Conservation (phyloP, 1,284 basidiomycete genomes). For the Wolfiporia cocos region DNA sequence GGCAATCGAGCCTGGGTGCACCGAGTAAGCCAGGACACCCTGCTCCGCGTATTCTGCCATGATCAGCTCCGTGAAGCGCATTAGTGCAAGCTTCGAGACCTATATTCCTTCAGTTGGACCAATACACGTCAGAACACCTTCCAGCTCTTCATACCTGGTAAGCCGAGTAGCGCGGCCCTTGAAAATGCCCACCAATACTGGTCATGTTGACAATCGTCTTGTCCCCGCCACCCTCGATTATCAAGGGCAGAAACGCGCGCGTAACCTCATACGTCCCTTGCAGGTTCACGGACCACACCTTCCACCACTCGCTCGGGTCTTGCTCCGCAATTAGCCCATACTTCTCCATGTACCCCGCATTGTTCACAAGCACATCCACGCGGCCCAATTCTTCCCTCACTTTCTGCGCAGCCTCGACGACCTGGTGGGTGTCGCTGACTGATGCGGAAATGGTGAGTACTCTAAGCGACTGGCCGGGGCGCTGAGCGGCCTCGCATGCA, state of each 20-base stretch:
- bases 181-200: background rate
- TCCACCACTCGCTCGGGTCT: slow-evolving; percentile 11
- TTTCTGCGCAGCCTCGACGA: slow-evolving; percentile 5
- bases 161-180: background rate
- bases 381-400: slow-evolving; percentile 5
- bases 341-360: slow-evolving; percentile 11
- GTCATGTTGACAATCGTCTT: slow-evolving; percentile 3
- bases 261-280: slow-evolving; percentile 7
- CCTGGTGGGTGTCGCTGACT: slow-evolving; percentile 1
- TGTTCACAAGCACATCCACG: slow-evolving; percentile 7
- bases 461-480: slow-evolving; percentile 1
- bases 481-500: slow-evolving; percentile 5
- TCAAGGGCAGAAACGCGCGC: slow-evolving; percentile 3
- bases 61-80: slow-evolving; percentile 12
- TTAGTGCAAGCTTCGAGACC: slow-evolving; percentile 10
- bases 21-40: slow-evolving; percentile 7
- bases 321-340: slow-evolving; percentile 5
- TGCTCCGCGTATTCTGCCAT: slow-evolving; percentile 8
- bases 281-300: slow-evolving; percentile 6
- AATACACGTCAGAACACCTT: background rate
- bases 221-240: slow-evolving; percentile 3
- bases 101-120: background rate
- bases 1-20: slow-evolving; percentile 9
- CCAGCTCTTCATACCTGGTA: slow-evolving; percentile 1
- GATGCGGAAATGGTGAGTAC: slow-evolving; percentile 4